phyloP scores from a whole-genome alignment of 139 green algal species.

The Desmodesmus armatus region DNA sequence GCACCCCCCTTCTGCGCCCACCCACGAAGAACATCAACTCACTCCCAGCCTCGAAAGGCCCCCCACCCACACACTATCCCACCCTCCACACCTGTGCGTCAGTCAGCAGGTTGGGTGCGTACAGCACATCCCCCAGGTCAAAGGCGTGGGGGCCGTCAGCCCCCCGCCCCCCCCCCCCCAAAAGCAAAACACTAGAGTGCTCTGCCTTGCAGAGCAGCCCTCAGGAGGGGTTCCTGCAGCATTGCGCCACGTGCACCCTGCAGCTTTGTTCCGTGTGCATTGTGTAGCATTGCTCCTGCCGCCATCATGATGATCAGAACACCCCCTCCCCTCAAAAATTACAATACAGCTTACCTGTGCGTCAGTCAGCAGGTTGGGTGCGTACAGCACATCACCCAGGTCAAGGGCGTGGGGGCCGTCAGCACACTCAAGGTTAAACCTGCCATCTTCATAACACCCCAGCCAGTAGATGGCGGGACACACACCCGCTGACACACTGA shows the following conservation, averaged over 20 bases:
- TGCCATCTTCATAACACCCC: conserved; percentile 43
- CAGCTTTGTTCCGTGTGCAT: no score
- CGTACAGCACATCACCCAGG: conserved; percentile 76
- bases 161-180: no score
- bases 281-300: no score
- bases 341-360: conserved; percentile 53
- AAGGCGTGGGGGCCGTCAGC: conserved; percentile 58
- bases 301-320: no score
- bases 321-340: no score
- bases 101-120: conserved; percentile 70
- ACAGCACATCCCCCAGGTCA: conserved; percentile 73
- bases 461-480: conserved; percentile 72
- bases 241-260: no score
- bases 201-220: no score
- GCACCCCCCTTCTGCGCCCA: not conserved
- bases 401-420: conserved; percentile 64
- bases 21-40: no score
- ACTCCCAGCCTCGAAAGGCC: no score
- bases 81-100: conserved; percentile 53
- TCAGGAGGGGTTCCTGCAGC: no score
- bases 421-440: conserved; percentile 55
- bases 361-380: conserved; percentile 67
- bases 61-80: no score
- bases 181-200: no score
- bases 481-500: conserved; percentile 66